phyloP scores from a whole-genome alignment of 805 yeast genomes.

The Lipomyces anomalus region DNA sequence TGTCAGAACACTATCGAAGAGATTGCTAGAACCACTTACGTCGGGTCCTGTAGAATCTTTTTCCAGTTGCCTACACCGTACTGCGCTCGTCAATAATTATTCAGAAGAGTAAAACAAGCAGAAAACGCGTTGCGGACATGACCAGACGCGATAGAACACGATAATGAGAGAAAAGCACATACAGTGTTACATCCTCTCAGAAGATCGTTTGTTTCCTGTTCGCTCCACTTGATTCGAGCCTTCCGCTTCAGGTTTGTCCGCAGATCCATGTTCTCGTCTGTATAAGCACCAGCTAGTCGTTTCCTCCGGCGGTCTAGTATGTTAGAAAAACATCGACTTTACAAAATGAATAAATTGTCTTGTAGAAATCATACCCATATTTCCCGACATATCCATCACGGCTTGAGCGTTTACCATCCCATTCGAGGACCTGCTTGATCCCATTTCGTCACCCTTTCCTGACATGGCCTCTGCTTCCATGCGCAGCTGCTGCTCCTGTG shows the following conservation, averaged over 20 bases:
- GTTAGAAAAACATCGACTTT: too few relatives aligned
- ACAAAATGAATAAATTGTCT: too few relatives aligned
- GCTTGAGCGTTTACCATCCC: too few relatives aligned
- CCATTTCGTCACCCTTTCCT: too few relatives aligned
- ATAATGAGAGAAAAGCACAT: slow-evolving; percentile 1
- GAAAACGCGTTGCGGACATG: too few relatives aligned
- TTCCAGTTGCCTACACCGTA: slow-evolving; percentile 40
- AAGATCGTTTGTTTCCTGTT: slow-evolving; percentile 39
- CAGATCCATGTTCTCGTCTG: neutral
- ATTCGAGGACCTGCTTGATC: neutral
- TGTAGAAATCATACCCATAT: neutral
- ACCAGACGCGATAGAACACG: neutral
- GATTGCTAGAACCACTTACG: slow-evolving; percentile 4
- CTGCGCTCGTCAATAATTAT: slow-evolving; percentile 1
- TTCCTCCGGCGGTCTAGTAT: too few relatives aligned
- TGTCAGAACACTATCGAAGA: slow-evolving; percentile 1
- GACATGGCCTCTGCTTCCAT: neutral
- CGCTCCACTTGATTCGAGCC: slow-evolving; percentile 36
- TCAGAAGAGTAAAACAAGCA: neutral
- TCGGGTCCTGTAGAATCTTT: slow-evolving; percentile 40
- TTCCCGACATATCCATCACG: neutral
- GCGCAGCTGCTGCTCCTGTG: neutral
- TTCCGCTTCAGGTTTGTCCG: slow-evolving; percentile 15
- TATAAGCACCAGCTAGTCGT: too few relatives aligned
- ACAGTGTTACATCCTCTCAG: slow-evolving; percentile 39